Percentiles rank a stretch among this genome's conserved stretches.
Conservation (phyloP, 129 eudicot genomes). For the Scalesia atractyloides region DNA sequence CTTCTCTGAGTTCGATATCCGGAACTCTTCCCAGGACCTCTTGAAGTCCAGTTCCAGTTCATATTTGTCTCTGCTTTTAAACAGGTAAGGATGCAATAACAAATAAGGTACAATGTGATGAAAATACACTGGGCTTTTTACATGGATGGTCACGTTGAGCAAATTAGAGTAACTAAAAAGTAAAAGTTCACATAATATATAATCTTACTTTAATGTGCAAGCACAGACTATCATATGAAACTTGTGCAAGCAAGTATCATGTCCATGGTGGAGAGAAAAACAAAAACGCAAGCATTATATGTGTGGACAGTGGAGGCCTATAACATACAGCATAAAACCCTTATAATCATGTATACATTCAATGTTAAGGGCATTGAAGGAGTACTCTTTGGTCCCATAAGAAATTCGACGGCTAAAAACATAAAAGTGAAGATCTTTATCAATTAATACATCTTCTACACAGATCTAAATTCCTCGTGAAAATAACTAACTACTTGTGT, state of each 20-base stretch:
- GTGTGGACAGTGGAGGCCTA: conserved; percentile 5
- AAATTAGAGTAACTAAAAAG: conserved; percentile 8
- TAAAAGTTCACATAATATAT: not conserved
- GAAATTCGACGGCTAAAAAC: not conserved
- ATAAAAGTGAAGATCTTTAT: not conserved
- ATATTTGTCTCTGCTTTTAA: conserved; percentile 71
- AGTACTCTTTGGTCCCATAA: conserved; percentile 8
- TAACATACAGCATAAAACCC: not conserved
- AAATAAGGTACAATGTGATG: conserved; percentile 15
- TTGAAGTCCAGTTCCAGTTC: conserved; percentile 93
- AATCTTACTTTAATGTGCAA: not conserved
- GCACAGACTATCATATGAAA: conserved; percentile 5
- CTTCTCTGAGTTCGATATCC: conserved; percentile 87
- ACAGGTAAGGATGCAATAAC: conserved; percentile 22
- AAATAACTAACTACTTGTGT: not conserved
- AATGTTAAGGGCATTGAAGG: not conserved
- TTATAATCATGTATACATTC: not conserved
- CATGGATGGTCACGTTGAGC: conserved; percentile 9
- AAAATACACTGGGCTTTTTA: conserved; percentile 2
- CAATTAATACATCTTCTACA: not conserved
- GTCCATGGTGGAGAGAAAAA: not conserved
- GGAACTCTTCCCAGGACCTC: conserved; percentile 97
- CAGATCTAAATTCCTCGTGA: not conserved
- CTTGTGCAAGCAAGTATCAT: not conserved
- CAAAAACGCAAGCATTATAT: not conserved